These are phyloP conservation scores for Teunomyces funiuensis DNA, from an alignment of 805 yeast genomes.

Conservation along the genomic window DNA sequence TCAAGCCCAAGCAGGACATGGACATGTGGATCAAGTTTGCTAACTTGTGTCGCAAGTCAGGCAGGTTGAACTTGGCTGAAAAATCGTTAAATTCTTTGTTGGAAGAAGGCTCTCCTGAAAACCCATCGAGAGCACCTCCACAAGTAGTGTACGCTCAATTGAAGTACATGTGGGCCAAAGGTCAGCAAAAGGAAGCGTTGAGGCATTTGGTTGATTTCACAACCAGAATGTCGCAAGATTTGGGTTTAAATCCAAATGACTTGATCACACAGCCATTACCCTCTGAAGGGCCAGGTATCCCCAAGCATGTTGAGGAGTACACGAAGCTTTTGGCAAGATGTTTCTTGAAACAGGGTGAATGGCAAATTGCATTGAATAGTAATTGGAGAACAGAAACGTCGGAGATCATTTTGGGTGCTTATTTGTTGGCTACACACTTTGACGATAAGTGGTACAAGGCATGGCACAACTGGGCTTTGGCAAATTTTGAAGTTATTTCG, in stretches of 20 bases:
- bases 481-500: slow-evolving; percentile 92
- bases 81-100: slow-evolving; percentile 79
- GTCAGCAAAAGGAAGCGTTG: slow-evolving; percentile 83
- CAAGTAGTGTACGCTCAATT: slow-evolving; percentile 96
- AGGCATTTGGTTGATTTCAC: slow-evolving; percentile 86
- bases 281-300: slow-evolving; percentile 64
- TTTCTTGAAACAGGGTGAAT: slow-evolving; percentile 95
- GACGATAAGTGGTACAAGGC: slow-evolving; percentile 95
- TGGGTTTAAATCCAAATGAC: slow-evolving; percentile 84
- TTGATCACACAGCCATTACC: slow-evolving; percentile 85
- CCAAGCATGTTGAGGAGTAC: slow-evolving; percentile 76
- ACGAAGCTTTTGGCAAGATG: slow-evolving; percentile 89
- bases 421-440: slow-evolving; percentile 90
- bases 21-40: slow-evolving; percentile 98
- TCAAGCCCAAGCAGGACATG: slow-evolving; percentile 94
- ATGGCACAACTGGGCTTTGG: slow-evolving; percentile 99
- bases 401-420: slow-evolving; percentile 87
- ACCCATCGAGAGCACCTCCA: slow-evolving; percentile 84
- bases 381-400: slow-evolving; percentile 78
- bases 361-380: slow-evolving; percentile 83
- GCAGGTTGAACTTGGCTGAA: slow-evolving; percentile 88
- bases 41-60: slow-evolving; percentile 90
- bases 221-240: slow-evolving; percentile 81
- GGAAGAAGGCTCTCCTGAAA: slow-evolving; percentile 66
- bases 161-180: slow-evolving; percentile 96